Conservation (phyloP, 2,329 filamentous ascomycete species). For the Penicillium sp. region DNA sequence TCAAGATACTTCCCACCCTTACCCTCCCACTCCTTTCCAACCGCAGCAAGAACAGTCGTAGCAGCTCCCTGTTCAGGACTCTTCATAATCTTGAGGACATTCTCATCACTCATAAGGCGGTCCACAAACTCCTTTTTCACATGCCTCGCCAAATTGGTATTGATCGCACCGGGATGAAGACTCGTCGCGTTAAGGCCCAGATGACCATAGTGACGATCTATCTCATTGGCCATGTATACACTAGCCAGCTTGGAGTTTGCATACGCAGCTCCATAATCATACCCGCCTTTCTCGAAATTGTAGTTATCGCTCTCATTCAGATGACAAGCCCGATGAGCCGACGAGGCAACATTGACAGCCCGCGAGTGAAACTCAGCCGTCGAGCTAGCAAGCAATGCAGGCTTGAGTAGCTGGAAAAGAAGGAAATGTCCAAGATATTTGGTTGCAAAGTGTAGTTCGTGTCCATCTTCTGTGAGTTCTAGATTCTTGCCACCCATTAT, state of each 20-base stretch:
- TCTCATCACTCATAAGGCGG: not conserved
- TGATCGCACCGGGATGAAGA: conserved; percentile 46
- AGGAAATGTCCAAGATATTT: conserved; percentile 58
- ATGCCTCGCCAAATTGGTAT: not conserved
- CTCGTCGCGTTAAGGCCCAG: conserved; percentile 46
- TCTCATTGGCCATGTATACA: conserved; percentile 52
- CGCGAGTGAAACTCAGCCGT: conserved; percentile 46
- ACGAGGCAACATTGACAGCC: conserved; percentile 49
- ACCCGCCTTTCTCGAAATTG: conserved; percentile 32
- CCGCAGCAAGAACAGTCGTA: conserved; percentile 37
- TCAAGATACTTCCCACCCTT: conserved; percentile 37
- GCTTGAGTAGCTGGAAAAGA: conserved; percentile 52
- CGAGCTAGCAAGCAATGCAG: conserved; percentile 10
- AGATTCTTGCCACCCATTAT: conserved; percentile 38
- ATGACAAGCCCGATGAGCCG: conserved; percentile 40
- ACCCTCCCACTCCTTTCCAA: conserved; percentile 28
- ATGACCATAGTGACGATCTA: conserved; percentile 50
- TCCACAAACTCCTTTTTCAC: not conserved
- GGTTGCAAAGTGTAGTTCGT: conserved; percentile 54
- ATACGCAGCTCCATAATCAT: conserved; percentile 36
- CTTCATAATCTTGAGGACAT: not conserved
- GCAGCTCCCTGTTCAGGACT: conserved; percentile 39
- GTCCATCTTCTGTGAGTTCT: conserved; percentile 39
- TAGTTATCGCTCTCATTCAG: conserved; percentile 40
- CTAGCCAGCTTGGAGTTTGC: conserved; percentile 53